Conservation (phyloP, 495 filamentous ascomycete genomes). For the Margaritispora aquatica region DNA sequence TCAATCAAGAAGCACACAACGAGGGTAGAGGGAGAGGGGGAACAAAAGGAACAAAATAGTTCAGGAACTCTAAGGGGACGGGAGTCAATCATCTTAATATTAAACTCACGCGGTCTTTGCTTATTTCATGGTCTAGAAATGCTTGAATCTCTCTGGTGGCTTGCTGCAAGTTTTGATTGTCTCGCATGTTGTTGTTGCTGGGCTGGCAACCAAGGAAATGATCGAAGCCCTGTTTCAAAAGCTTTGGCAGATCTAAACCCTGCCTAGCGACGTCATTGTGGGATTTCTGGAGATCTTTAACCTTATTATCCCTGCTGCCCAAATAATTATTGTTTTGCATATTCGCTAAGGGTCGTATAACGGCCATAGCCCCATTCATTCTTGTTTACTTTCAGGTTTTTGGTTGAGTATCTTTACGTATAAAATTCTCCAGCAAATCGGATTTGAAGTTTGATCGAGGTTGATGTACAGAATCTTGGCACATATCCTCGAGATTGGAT, state of each 20-base stretch:
- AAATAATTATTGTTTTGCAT: too few species aligned
- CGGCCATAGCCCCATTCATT: background rate
- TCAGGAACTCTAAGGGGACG: background rate
- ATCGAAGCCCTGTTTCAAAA: background rate
- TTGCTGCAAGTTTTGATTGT: background rate
- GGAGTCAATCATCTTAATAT: too few species aligned
- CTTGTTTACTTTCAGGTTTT: constrained; percentile 1
- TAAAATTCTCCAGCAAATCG: background rate
- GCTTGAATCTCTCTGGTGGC: background rate
- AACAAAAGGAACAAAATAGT: background rate
- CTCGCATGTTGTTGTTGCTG: too few species aligned
- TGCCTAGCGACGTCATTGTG: background rate
- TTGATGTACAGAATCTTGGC: background rate
- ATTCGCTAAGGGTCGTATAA: background rate
- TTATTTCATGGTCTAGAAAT: background rate
- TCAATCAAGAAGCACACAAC: too few species aligned
- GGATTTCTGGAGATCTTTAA: background rate
- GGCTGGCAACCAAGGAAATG: background rate
- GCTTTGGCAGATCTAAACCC: too few species aligned
- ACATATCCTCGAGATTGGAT: background rate
- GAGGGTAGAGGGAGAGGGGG: background rate
- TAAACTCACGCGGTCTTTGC: background rate
- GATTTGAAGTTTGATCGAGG: background rate
- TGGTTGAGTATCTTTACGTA: background rate
- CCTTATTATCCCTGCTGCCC: background rate